phyloP scores from a whole-genome alignment of 306 rosid genomes.

The Albizia julibrissin region DNA sequence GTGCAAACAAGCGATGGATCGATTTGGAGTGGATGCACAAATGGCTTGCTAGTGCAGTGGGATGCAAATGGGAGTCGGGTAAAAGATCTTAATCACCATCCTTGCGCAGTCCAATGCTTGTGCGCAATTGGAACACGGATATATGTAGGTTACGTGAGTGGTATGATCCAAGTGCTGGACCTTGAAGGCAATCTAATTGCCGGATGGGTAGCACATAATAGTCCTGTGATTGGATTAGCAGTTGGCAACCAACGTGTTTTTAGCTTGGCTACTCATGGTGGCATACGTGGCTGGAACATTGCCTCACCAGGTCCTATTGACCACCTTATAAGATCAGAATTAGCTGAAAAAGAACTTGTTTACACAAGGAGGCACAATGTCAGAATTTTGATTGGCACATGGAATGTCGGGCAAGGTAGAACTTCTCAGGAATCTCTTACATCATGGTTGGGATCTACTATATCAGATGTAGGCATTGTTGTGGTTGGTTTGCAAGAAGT shows the following conservation, averaged over 20 bases:
- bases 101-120: conserved; percentile 79
- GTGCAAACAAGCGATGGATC: conserved; percentile 75
- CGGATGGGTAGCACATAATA: conserved; percentile 90
- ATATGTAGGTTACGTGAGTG: conserved; percentile 89
- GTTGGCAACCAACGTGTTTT: conserved; percentile 60
- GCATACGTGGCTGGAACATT: conserved; percentile 89
- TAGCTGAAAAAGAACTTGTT: conserved; percentile 67
- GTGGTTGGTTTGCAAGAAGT: conserved; percentile 98
- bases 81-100: conserved; percentile 77
- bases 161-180: conserved; percentile 78
- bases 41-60: conserved; percentile 90
- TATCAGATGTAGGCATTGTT: conserved; percentile 89
- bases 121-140: conserved; percentile 73
- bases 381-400: conserved; percentile 84
- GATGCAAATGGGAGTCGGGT: conserved; percentile 84
- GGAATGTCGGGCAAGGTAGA: conserved; percentile 99
- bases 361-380: conserved; percentile 73
- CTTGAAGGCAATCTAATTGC: conserved; percentile 83
- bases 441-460: conserved; percentile 91
- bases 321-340: conserved; percentile 64
- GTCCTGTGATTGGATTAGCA: conserved; percentile 88
- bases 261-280: conserved; percentile 96
- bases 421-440: conserved; percentile 77
- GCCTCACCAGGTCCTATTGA: conserved; percentile 88
- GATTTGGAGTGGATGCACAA: conserved; percentile 95